Conservation (phyloP, 768 basidiomycete species). For the Pleurotus cornucopiae region DNA sequence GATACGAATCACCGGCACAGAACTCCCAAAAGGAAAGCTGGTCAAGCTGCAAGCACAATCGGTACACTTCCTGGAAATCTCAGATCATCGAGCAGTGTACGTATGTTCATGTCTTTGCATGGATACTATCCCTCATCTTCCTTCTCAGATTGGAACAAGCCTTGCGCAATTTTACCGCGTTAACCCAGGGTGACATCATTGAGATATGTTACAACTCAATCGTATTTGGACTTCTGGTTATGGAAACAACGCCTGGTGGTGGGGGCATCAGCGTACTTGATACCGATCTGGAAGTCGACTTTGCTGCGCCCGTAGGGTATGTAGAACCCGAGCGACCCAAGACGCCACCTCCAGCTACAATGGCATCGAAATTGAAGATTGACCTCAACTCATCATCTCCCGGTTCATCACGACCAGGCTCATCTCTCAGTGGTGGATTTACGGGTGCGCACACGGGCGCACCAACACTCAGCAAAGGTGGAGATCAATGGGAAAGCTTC, state of each 20-base stretch:
- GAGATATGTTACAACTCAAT: constrained; percentile 98
- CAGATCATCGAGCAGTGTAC: constrained; percentile 96
- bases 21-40: constrained; percentile 88
- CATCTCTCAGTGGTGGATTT: constrained; percentile 68
- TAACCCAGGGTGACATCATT: constrained; percentile 96
- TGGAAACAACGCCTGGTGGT: constrained; percentile 87
- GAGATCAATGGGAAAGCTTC: constrained; percentile 92
- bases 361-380: constrained; percentile 97
- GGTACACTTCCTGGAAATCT: constrained; percentile 93
- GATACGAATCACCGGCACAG: constrained; percentile 85
- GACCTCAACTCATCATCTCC: constrained; percentile 85
- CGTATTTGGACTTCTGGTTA: constrained; percentile 90
- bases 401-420: constrained; percentile 78
- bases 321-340: constrained; percentile 90
- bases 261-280: constrained; percentile 88
- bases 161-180: constrained; percentile 84
- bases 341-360: constrained; percentile 77
- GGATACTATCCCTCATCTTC: constrained; percentile 4
- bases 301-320: constrained; percentile 89
- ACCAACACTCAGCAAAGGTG: constrained; percentile 62
- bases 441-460: constrained; percentile 44
- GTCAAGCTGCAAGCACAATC: constrained; percentile 97
- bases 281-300: constrained; percentile 98
- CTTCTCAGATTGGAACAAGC: constrained; percentile 82
- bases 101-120: constrained; percentile 24